phyloP scores from a whole-genome alignment of 495 filamentous ascomycete species.

The Penicillium verhagenii region DNA sequence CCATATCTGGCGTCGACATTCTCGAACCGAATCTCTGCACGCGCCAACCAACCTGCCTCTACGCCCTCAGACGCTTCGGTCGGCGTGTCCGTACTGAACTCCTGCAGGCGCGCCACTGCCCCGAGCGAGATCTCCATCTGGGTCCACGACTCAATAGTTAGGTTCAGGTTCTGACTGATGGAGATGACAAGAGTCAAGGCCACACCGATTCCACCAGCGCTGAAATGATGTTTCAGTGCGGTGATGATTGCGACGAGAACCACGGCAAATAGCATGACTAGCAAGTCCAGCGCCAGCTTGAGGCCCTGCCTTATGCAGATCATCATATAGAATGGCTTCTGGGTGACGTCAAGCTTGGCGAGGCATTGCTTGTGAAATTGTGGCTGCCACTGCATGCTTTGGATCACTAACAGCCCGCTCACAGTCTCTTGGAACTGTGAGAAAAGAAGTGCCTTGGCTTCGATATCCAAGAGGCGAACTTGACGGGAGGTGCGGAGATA shows the following conservation, averaged over 20 bases:
- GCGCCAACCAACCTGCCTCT: constrained; percentile 1
- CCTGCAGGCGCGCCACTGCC: constrained; percentile 21
- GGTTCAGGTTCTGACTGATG: constrained; percentile 16
- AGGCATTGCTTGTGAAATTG: no score
- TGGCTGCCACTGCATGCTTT: no score
- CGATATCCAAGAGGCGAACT: no score
- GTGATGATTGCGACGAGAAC: constrained; percentile 19
- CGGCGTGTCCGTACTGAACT: constrained; percentile 16
- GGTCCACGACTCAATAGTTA: constrained; percentile 17
- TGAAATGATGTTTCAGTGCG: constrained; percentile 13
- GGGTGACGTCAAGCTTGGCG: constrained; percentile 30
- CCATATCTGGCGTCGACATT: constrained; percentile 8
- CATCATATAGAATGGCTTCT: constrained; percentile 41
- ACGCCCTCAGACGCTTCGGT: constrained; percentile 6
- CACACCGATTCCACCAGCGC: constrained; percentile 17
- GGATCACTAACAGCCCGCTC: no score
- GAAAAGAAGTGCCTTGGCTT: no score
- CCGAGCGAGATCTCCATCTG: constrained; percentile 28
- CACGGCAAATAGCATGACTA: constrained; percentile 37
- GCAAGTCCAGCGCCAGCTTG: constrained; percentile 37
- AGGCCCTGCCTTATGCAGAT: constrained; percentile 44
- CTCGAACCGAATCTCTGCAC: constrained; percentile 7
- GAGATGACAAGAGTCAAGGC: constrained; percentile 22
- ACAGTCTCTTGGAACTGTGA: no score
- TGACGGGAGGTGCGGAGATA: no score